A percentile compares a stretch with the other conserved stretches of the same genome.
Conservation (phyloP, 306 rosid genomes). For the Erythrophleum fordii region DNA sequence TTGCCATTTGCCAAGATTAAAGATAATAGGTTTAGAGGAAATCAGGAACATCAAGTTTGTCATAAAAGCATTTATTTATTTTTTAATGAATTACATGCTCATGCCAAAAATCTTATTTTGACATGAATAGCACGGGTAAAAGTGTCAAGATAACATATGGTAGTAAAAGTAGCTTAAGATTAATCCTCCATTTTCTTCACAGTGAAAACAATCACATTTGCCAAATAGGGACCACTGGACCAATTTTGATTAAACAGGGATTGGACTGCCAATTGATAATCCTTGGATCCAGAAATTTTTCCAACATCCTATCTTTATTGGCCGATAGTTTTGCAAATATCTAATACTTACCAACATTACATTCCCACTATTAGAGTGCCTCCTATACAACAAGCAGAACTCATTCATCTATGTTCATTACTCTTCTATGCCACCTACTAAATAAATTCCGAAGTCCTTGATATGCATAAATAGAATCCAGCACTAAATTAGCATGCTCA, state of each 20-base stretch:
- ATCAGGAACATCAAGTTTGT: slow-evolving; percentile 4
- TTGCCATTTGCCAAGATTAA: slow-evolving; percentile 14
- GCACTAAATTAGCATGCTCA: slow-evolving; percentile 20
- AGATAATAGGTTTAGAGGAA: not conserved
- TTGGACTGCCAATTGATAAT: not conserved
- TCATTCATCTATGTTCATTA: slow-evolving; percentile 11
- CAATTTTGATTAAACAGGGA: not conserved
- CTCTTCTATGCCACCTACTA: slow-evolving; percentile 16
- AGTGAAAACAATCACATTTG: not conserved
- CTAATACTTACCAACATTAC: not conserved
- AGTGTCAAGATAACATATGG: not conserved
- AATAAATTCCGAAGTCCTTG: slow-evolving; percentile 10
- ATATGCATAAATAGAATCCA: slow-evolving; percentile 9
- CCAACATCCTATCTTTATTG: not conserved
- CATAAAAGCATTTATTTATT: not conserved
- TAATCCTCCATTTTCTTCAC: not conserved
- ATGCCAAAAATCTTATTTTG: slow-evolving; percentile 8
- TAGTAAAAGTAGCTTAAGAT: not conserved
- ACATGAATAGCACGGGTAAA: not conserved
- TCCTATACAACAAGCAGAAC: not conserved
- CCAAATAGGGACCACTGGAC: not conserved
- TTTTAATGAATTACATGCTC: not conserved
- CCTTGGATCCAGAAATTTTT: not conserved
- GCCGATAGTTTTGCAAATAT: not conserved
- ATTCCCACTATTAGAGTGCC: slow-evolving; percentile 10